Base-by-base conservation (phyloP, 345 rosid genomes). In the Boechera divaricarpa region DNA sequence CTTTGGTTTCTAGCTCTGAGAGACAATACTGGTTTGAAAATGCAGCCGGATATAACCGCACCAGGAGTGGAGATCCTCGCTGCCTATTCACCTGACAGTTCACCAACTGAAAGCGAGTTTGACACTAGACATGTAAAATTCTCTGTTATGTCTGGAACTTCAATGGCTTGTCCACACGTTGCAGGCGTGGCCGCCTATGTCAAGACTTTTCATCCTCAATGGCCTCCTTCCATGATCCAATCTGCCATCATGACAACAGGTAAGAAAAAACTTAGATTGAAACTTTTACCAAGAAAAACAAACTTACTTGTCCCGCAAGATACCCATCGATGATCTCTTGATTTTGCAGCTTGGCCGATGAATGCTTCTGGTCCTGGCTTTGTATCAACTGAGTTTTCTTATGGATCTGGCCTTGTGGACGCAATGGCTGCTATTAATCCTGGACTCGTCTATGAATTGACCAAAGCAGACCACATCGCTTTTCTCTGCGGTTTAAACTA, bases 211-310 rank as follows among this genome's bases (percentile, higher is more conserved):
- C 79, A 85, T 69, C 86, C 90, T 5, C 33, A 79, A 29, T 90
- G 90, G 88, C 84, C 92, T 35, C 85, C 89, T 73, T 75, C 90
- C 2, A 84, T 89, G 47, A 85, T 89, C 69, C 82, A 86, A 77
- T 87, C 94, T 13, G 86, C 92, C 10, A 67, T 88, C 18, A 84
- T 87, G 91, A 90, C 90, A 13, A 86, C 88, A 2, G 87, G 94
- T 86, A 80, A 82, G 57, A 11, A 12, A 39, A 28, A 35, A 13
- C 26, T 57, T 18, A 33, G 10, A 52, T 7, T 16, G 11, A 18
- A 16, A 4, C 6, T 26, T 24, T 36, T 1, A 63, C 21, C 21
- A 41, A 52, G 33, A 9, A 36, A 31, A 33, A 21, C 4, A 28
- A 16, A 28, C 33, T 57, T 24, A 47, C 79, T 58, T 58, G 45